Evolutionary conservation across 805 yeast species (phyloP).

Genomic region (Yarrowia keelungensis): DNA sequence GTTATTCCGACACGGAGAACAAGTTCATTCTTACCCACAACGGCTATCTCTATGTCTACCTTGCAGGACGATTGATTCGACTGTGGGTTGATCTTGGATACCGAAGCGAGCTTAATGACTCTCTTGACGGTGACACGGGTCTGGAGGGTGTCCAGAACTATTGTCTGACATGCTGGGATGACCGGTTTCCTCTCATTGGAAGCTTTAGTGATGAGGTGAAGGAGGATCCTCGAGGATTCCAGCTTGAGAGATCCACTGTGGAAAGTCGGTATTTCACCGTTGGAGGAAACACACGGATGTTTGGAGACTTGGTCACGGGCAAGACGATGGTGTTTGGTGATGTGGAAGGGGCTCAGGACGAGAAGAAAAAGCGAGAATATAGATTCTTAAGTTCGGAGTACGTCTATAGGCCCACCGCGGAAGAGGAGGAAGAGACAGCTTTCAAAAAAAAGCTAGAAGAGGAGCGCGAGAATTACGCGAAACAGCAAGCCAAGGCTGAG

Average conservation of each 20-base stretch:
- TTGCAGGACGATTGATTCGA: conserved; percentile 3
- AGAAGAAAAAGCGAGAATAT: no score
- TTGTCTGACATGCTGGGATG: neutral
- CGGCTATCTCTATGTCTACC: neutral
- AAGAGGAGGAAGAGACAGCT: neutral
- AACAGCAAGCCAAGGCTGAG: neutral
- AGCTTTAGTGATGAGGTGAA: neutral
- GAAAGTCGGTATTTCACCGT: neutral
- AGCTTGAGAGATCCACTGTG: neutral
- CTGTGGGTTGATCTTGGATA: conserved; percentile 3
- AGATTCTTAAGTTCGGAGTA: neutral
- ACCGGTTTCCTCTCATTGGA: neutral
- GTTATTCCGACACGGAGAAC: neutral
- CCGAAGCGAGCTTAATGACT: neutral
- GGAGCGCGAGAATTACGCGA: neutral
- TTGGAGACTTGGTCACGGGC: neutral
- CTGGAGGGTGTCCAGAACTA: neutral
- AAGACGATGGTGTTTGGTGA: neutral
- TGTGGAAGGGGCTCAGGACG: no score
- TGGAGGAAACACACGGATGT: neutral
- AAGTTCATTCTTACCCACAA: neutral
- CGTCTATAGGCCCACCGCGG: neutral
- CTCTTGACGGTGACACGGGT: neutral
- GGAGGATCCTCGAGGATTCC: neutral
- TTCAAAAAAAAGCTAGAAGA: neutral